Evolutionary conservation across 1,139 yeast genomes (phyloP), one percentile per base, ranked within the genome.

Genomic region (Yamadazyma friedrichii): DNA sequence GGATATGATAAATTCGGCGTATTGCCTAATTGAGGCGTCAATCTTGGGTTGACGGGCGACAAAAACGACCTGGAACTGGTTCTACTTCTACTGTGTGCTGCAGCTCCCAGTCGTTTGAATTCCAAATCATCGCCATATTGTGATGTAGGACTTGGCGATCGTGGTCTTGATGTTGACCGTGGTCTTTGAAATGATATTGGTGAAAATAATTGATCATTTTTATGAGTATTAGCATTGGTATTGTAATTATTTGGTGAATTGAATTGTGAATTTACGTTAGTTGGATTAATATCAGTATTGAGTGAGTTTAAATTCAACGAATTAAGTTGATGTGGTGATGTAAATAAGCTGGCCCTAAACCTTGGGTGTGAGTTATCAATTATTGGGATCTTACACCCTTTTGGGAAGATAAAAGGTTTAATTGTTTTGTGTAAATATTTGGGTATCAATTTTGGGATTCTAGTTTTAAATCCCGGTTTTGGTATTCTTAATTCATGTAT

Each of bases 301-400:
- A 36, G 12, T 3, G 39, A 36, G 11, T 36, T 36, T 15, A 36
- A 36, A 9, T 11, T 36, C 3, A 20, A n/a, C 13, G 38, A 15
- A 22, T 26, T 35, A 22, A 40, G 24, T 12, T 12, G 9, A 20
- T 20, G 24, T 5, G 24, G 24, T 5, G 24, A 20, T 8, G 24
- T 20, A 8, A 20, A 20, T 20, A 20, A 20, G 24, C 24, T 20
- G 8, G 8, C 24, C 24, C 24, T 20, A 20, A 25, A 33, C 25
- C 27, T 28, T 34, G 65, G 62, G 43, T 67, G 71, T 9, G 53
- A 48, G 0, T 62, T 60, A 27, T 64, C 56, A 6, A 67, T 65
- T 15, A 53, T 54, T 1, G 76, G 74, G 12, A 70, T 62, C 26
- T 46, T 49, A 4, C 62, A 42, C 11, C 31, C 25, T 12, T 38